Evolutionary conservation across 2,329 filamentous ascomycete species (phyloP), one percentile per base, ranked within the genome.

Genomic region (Exophiala aquamarina): DNA sequence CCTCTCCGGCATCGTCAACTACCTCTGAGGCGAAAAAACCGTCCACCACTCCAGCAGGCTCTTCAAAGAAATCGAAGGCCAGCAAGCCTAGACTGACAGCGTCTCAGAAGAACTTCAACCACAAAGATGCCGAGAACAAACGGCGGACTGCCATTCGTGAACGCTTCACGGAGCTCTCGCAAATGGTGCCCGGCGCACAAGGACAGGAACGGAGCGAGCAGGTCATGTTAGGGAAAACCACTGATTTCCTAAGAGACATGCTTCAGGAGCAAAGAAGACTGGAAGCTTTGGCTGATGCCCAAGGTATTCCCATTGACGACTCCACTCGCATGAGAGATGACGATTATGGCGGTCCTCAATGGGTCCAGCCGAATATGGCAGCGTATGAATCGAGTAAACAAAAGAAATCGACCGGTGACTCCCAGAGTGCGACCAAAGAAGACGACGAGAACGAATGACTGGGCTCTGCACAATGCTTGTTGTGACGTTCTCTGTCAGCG

Each of bases 161-260:
- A 49, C 88, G 87, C 47, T 95, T 94, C 65, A 89, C 95, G 66
- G 79, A 83, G 26, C 77, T 95, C 19, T 87, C 87, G 13, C 80
- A 84, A 43, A 76, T 94, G 23, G 88, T 95, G 1, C 90, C 90
- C 0, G 89, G 87, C 0, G 76, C 94, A 43, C 80, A 88, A 59
- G 90, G 90, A 1, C 86, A 91, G 61, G 90, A 87, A 1, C 82
- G 89, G 36, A 93, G 88, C 55, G 90, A 95, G 66, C 88, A 87
- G 20, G 75, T 89, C 14, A 89, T 95, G n/a, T 74, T 95, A 17
- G 81, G 83, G 54, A 78, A 78, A 55, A 86, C 84, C 0, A 79
- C 86, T 21, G 81, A 84, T 11, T 85, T 76, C 53, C 83, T 87
- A 61, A 74, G 74, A 33, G 69, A 81, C 51, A 74, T 84, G 62